These are phyloP conservation scores for Adansonia digitata DNA, from an alignment of 345 rosid species.

Conservation along the genomic window DNA sequence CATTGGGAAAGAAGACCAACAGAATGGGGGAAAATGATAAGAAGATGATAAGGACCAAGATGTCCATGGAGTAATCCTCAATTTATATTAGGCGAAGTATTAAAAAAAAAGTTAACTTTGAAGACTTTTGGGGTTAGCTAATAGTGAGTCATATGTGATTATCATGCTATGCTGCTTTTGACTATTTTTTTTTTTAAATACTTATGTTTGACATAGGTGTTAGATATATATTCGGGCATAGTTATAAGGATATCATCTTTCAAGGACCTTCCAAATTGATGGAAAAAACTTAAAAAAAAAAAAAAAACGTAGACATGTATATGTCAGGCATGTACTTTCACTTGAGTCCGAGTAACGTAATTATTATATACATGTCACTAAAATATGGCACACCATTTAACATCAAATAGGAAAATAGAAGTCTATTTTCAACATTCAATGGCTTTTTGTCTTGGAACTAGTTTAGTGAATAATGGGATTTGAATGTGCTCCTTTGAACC, in stretches of 20 bases:
- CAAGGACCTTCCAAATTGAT: too few species aligned
- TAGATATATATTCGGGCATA: too few species aligned
- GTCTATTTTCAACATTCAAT: not conserved
- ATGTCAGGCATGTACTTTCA: too few species aligned
- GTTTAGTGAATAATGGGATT: not conserved
- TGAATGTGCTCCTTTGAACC: not conserved
- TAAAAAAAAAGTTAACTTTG: not conserved
- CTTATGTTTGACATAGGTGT: too few species aligned
- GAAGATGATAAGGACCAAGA: slow-evolving; percentile 41
- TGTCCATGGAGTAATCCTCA: slow-evolving; percentile 30
- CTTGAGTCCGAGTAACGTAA: too few species aligned
- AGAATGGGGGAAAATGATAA: slow-evolving; percentile 46
- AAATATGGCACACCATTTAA: not conserved
- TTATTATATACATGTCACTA: slow-evolving; percentile 5
- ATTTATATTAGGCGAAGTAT: slow-evolving; percentile 31
- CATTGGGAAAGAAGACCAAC: slow-evolving; percentile 10
- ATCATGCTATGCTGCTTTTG: too few species aligned
- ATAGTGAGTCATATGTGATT: not conserved
- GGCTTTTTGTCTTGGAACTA: not conserved
- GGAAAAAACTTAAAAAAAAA: too few species aligned
- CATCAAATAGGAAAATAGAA: not conserved
- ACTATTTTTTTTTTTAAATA: too few species aligned
- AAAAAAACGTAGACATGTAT: too few species aligned
- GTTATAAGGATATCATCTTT: too few species aligned
- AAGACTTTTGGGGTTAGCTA: not conserved